These are phyloP conservation scores for Picochlorum costavermella DNA, from an alignment of 139 green algal genomes.

Conservation along the genomic window DNA sequence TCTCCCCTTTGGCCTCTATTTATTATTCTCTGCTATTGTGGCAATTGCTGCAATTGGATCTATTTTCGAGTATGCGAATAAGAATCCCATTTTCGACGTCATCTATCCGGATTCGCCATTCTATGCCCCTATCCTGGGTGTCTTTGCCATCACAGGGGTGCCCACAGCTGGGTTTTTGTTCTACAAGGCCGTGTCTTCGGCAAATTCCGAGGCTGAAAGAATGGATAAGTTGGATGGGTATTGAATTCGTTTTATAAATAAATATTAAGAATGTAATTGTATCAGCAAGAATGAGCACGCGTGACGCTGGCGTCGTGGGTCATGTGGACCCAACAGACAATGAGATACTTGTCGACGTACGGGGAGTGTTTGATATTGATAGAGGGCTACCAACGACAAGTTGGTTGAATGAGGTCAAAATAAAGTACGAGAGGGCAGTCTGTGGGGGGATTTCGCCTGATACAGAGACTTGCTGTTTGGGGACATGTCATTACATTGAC, in stretches of 20 bases:
- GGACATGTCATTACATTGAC: too few relatives aligned
- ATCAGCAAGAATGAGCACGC: too few relatives aligned
- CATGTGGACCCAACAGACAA: too few relatives aligned
- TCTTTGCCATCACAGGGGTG: slow-evolving; percentile 72
- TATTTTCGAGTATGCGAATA: slow-evolving; percentile 51
- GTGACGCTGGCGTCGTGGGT: too few relatives aligned
- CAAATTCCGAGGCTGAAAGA: slow-evolving; percentile 61
- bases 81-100: slow-evolving; percentile 49
- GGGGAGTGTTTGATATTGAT: too few relatives aligned
- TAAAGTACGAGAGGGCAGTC: too few relatives aligned
- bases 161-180: slow-evolving; percentile 69
- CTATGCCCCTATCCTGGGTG: slow-evolving; percentile 64
- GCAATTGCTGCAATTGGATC: slow-evolving; percentile 75
- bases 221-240: slow-evolving; percentile 72
- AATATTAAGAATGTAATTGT: not conserved
- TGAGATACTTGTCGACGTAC: too few relatives aligned
- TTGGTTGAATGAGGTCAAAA: too few relatives aligned
- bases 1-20: slow-evolving; percentile 67
- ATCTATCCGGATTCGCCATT: slow-evolving; percentile 50
- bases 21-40: slow-evolving; percentile 60
- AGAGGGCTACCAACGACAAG: too few relatives aligned
- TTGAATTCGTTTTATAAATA: slow-evolving; percentile 9
- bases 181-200: slow-evolving; percentile 53
- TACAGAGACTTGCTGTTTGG: too few relatives aligned
- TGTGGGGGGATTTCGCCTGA: too few relatives aligned